Evolutionary conservation across 176 grass and related monocot genomes (phyloP), one percentile per base, ranked within the genome.

Genomic region (Carex parvula): DNA sequence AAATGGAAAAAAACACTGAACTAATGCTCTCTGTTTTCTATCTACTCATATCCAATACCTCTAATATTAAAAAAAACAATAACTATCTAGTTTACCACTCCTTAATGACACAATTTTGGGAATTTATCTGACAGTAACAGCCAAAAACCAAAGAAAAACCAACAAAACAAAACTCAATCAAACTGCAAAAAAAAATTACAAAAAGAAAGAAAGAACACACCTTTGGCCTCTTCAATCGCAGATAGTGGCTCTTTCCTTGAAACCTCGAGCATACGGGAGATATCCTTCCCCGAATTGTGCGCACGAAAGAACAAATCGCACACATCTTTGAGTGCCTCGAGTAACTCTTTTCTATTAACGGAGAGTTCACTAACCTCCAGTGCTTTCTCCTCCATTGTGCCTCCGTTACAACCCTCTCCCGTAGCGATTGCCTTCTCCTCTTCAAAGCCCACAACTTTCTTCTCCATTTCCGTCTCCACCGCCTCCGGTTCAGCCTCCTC

Each of bases 261-360:
- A 3, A 90, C 93, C 81, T 98, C 96, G 2, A 98, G 93, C 96
- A 98, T 98, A 60, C 85, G 83, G 39, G 93, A 87, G 3, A 98
- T 87, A 72, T 98, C 96, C 88, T 95, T 95, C 0, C 89, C 86
- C 17, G 93, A 92, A 83, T 93, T 88, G 59, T 87, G 86, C 21
- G 91, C 93, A 44, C 91, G 85, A 3, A 85, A 76, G 89, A 98
- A 95, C 85, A 93, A 88, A 55, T 95, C 96, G 65, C 92, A 91
- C 42, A 93, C 93, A 64, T 91, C 89, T 64, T 89, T 95, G 3
- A 98, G 89, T 42, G 96, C 96, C 53, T 89, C 80, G 8, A 98
- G 92, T 20, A 98, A 83, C 79, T 98, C 96, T 73, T 91, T 82
- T 13, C 89, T 86, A 12, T 85, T 79, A 58, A 78, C 48, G 76